phyloP scores from a whole-genome alignment of 768 basidiomycete genomes.

The Roridomyces roridus region DNA sequence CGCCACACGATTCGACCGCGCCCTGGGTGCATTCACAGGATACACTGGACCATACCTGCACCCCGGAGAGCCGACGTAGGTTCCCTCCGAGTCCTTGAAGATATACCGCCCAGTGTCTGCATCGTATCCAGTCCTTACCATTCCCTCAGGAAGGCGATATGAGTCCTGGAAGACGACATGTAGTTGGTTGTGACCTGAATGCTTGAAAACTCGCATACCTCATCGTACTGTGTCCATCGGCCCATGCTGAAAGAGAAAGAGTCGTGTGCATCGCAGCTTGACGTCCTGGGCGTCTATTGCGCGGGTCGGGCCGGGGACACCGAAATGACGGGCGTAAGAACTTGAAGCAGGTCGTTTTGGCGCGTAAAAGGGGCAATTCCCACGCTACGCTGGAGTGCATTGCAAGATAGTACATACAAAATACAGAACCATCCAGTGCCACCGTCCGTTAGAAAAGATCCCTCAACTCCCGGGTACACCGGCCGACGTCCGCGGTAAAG shows the following conservation, averaged over 20 bases:
- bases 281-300: no score
- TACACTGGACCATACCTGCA: constrained; percentile 42
- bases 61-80: constrained; percentile 51
- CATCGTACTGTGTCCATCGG: constrained; percentile 27
- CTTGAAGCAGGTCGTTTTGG: no score
- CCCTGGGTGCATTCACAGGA: neutral
- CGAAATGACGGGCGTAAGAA: no score
- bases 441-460: no score
- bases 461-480: no score
- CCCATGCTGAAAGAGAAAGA: constrained; percentile 8
- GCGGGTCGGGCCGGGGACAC: no score
- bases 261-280: no score
- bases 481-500: no score
- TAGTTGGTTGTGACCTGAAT: constrained; percentile 18
- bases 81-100: constrained; percentile 47
- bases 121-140: constrained; percentile 60
- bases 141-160: constrained; percentile 58
- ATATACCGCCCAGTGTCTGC: constrained; percentile 53
- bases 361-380: no score
- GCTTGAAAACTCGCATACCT: neutral
- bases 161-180: constrained; percentile 61
- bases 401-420: no score
- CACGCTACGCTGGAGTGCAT: no score
- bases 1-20: neutral
- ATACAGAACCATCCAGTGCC: no score